phyloP scores from a whole-genome alignment of 2,329 filamentous ascomycete genomes.

The Penicillium carneum region DNA sequence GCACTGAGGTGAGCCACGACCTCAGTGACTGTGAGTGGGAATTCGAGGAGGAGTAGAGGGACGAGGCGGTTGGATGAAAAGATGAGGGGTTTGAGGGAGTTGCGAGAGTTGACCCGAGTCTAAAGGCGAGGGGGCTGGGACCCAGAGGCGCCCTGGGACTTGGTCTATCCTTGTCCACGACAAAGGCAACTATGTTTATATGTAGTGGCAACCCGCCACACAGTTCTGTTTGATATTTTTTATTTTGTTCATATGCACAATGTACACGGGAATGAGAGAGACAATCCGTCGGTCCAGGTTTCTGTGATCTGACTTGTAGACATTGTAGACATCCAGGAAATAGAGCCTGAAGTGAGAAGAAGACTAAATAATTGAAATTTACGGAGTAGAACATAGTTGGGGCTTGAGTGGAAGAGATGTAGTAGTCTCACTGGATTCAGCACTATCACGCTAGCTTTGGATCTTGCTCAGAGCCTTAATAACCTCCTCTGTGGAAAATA shows the following conservation, averaged over 20 bases:
- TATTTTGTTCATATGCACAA: background rate
- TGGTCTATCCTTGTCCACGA: conserved; percentile 4
- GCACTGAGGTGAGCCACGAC: background rate
- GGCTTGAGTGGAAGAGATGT: background rate
- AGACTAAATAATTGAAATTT: too few relatives aligned
- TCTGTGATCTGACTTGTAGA: background rate
- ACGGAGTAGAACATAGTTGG: too few relatives aligned
- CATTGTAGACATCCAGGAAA: background rate
- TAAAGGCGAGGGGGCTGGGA: conserved; percentile 6
- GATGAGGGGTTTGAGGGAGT: background rate
- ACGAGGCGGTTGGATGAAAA: too few relatives aligned
- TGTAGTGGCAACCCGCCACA: conserved; percentile 15
- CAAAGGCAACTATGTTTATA: background rate
- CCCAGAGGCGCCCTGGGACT: conserved; percentile 5
- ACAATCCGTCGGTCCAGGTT: background rate
- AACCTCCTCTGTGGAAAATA: conserved; percentile 50
- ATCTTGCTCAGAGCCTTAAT: conserved; percentile 36
- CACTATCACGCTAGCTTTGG: conserved; percentile 4
- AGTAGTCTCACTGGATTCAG: background rate
- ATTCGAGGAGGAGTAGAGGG: background rate
- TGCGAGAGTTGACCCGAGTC: conserved; percentile 1
- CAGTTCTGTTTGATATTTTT: background rate
- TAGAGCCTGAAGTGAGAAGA: background rate
- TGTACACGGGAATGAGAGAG: conserved; percentile 10
- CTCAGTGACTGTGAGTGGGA: background rate